Evolutionary conservation across 257 asterid species (phyloP).

Genomic region (Fraxinus americana): DNA sequence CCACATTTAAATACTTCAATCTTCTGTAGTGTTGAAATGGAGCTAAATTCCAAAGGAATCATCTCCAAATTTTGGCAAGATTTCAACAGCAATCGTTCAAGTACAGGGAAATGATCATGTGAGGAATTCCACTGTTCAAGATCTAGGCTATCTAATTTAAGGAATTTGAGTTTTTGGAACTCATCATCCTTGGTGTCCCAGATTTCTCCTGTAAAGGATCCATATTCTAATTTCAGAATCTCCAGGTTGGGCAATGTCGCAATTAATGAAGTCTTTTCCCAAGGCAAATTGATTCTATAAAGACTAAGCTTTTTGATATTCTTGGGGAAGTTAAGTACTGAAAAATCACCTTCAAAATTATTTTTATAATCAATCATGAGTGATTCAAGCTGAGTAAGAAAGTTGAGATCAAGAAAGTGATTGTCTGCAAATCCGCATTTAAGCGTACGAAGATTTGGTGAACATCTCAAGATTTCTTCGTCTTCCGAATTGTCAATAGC

Average conservation of each 20-base stretch:
- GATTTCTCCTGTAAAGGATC: background rate
- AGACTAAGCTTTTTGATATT: background rate
- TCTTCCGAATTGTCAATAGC: too few relatives aligned
- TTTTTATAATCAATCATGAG: background rate
- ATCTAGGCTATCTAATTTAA: too few relatives aligned
- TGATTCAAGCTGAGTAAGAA: background rate
- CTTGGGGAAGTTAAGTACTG: conserved; percentile 11
- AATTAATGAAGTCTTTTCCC: too few relatives aligned
- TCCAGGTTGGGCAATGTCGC: too few relatives aligned
- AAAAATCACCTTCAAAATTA: background rate
- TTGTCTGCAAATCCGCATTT: background rate
- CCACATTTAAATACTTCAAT: conserved; percentile 12
- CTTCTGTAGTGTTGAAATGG: conserved; percentile 15
- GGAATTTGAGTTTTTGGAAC: too few relatives aligned
- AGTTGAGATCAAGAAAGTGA: background rate
- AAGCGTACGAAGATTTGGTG: background rate
- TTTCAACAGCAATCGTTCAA: conserved; percentile 18
- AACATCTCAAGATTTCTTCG: too few relatives aligned
- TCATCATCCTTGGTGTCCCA: too few relatives aligned
- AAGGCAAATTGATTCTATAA: too few relatives aligned
- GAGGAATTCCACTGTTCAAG: too few relatives aligned
- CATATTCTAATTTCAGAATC: background rate
- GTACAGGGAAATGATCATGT: conserved; percentile 19
- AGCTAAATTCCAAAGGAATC: conserved; percentile 17
- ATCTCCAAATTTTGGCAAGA: conserved; percentile 9